phyloP scores from a whole-genome alignment of 2,329 filamentous ascomycete genomes.

The Aureobasidium sp. region DNA sequence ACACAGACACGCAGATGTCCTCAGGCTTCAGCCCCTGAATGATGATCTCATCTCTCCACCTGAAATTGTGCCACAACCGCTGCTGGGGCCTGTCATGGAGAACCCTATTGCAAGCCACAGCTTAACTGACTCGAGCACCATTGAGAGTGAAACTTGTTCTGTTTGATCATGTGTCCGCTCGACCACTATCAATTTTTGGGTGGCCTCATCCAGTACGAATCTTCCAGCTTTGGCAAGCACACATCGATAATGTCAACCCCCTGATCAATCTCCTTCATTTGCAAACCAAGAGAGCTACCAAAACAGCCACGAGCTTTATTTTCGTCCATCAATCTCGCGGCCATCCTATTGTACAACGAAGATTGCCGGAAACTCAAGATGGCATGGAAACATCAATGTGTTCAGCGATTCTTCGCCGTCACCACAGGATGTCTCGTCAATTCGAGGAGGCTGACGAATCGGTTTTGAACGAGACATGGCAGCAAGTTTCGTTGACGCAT shows the following conservation, averaged over 20 bases:
- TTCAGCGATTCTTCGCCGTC: neutral
- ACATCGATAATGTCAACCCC: conserved; percentile 62
- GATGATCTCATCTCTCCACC: neutral
- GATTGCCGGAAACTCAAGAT: conserved; percentile 39
- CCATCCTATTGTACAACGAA: conserved; percentile 29
- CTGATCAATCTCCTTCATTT: conserved; percentile 59
- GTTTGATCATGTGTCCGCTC: neutral
- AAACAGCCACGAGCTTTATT: conserved; percentile 44
- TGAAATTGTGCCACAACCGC: neutral
- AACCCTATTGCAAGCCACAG: neutral
- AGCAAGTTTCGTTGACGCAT: neutral
- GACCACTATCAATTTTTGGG: too few species aligned
- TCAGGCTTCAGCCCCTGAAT: neutral
- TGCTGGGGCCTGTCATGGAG: neutral
- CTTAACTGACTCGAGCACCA: too few species aligned
- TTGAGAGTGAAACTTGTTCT: neutral
- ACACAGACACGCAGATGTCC: too few species aligned
- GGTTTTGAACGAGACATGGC: conserved; percentile 40
- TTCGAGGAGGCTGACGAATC: conserved; percentile 53
- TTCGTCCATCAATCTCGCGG: conserved; percentile 48
- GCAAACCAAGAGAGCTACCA: neutral
- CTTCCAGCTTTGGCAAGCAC: conserved; percentile 43
- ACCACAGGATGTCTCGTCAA: too few species aligned
- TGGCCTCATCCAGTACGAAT: conserved; percentile 5
- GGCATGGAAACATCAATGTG: neutral